Evolutionary conservation across 2,329 filamentous ascomycete species (phyloP).

Genomic region (Cordyceps cateniannulata): DNA sequence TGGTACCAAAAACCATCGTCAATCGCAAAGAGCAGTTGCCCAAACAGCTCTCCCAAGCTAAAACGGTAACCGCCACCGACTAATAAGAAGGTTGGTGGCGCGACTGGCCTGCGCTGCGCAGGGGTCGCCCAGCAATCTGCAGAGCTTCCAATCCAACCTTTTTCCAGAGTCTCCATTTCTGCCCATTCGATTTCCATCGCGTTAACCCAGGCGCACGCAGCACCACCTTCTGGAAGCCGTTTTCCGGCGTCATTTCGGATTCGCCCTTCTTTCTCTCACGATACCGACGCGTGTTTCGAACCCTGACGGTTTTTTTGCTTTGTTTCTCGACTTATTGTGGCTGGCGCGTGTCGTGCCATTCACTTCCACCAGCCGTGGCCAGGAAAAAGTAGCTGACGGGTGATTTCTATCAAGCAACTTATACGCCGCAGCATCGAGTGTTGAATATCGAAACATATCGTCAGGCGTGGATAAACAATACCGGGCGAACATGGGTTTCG

Average conservation of each 20-base stretch:
- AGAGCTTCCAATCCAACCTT: conserved; percentile 7
- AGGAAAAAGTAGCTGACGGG: not conserved
- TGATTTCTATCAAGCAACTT: not conserved
- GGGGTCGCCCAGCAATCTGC: conserved; percentile 1
- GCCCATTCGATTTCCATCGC: conserved; percentile 1
- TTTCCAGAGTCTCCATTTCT: conserved; percentile 6
- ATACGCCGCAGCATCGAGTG: not conserved
- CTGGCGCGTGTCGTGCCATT: not conserved
- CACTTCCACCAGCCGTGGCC: not conserved
- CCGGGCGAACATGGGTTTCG: conserved; percentile 51
- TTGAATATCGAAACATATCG: not conserved
- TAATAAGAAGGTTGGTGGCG: not conserved
- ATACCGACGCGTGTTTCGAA: not conserved
- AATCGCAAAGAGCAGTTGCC: not conserved
- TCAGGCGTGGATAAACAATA: not conserved
- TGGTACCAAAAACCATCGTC: not conserved
- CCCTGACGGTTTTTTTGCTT: not conserved
- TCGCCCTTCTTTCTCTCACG: not conserved
- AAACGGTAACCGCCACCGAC: not conserved
- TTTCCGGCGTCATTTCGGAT: not conserved
- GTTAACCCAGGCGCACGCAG: not conserved
- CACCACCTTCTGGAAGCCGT: not conserved
- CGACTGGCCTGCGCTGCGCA: not conserved
- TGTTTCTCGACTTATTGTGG: not conserved
- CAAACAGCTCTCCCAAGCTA: not conserved